Conservation (phyloP, 805 yeast species). For the Suhomyces sp. region DNA sequence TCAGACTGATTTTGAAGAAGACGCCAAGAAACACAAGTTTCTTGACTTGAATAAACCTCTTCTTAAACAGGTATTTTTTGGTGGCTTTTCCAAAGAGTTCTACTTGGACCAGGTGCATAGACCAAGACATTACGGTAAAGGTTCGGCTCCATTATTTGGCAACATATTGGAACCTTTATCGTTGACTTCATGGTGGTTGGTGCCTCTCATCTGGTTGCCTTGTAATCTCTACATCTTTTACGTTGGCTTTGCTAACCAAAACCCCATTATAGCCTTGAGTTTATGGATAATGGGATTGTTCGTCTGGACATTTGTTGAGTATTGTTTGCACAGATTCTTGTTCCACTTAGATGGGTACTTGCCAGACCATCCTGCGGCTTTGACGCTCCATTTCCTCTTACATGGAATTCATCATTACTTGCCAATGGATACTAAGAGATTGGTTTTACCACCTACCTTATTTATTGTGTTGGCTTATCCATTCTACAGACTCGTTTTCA, state of each 20-base stretch:
- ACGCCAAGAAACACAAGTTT: slow-evolving; percentile 75
- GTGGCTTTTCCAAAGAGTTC: slow-evolving; percentile 79
- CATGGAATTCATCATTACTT: slow-evolving; percentile 97
- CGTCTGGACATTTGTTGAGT: slow-evolving; percentile 93
- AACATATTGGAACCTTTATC: slow-evolving; percentile 90
- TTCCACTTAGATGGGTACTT: slow-evolving; percentile 88
- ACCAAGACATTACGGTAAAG: slow-evolving; percentile 97
- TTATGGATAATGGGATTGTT: slow-evolving; percentile 79
- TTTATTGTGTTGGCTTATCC: slow-evolving; percentile 73
- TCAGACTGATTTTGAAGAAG: slow-evolving; percentile 73
- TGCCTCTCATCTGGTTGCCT: slow-evolving; percentile 87
- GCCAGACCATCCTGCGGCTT: slow-evolving; percentile 74
- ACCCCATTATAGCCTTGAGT: slow-evolving; percentile 45
- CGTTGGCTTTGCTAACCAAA: slow-evolving; percentile 53
- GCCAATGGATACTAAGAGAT: slow-evolving; percentile 92
- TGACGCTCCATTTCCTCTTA: slow-evolving; percentile 80
- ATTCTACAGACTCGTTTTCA: slow-evolving; percentile 73
- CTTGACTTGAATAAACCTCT: slow-evolving; percentile 82
- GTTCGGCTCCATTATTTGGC: slow-evolving; percentile 94
- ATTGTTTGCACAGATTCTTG: slow-evolving; percentile 80
- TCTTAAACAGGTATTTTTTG: slow-evolving; percentile 71
- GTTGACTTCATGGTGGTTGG: slow-evolving; percentile 91
- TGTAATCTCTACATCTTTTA: slow-evolving; percentile 62
- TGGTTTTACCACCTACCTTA: slow-evolving; percentile 95
- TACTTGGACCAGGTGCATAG: slow-evolving; percentile 95